Percentiles rank a stretch among this genome's conserved stretches.
phyloP scores from a whole-genome alignment of 768 basidiomycete genomes.

The Boletus vinaceobasis region DNA sequence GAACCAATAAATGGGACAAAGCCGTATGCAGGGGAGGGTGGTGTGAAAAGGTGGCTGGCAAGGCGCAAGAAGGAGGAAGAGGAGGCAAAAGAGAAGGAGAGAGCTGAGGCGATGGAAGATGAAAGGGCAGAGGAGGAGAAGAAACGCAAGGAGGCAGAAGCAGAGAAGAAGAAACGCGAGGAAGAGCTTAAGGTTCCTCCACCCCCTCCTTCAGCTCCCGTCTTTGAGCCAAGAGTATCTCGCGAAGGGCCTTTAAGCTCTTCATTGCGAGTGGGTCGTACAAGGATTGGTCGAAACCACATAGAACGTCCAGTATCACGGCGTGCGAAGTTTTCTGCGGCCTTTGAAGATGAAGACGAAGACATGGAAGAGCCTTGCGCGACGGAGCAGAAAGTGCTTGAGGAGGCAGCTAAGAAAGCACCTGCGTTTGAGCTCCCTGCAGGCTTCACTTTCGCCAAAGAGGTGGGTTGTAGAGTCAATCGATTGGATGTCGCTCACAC shows the following conservation, averaged over 20 bases:
- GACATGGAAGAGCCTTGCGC: conserved; percentile 38
- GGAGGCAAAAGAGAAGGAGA: conserved; percentile 39
- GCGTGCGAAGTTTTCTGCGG: conserved; percentile 64
- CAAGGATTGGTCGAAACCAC: conserved; percentile 54
- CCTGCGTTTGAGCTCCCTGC: conserved; percentile 59
- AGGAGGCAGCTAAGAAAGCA: conserved; percentile 52
- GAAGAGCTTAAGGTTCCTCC: conserved; percentile 18
- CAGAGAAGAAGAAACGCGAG: conserved; percentile 16
- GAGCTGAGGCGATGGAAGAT: conserved; percentile 33
- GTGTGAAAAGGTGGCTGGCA: conserved; percentile 73
- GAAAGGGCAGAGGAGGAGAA: conserved; percentile 31
- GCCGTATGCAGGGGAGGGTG: conserved; percentile 76
- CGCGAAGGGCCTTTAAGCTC: conserved; percentile 34
- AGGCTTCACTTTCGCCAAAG: conserved; percentile 67
- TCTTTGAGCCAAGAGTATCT: conserved; percentile 18
- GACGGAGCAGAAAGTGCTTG: conserved; percentile 45
- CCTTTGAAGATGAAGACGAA: conserved; percentile 50
- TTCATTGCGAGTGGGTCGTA: conserved; percentile 65
- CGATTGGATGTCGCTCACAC: not conserved
- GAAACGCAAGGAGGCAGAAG: conserved; percentile 18
- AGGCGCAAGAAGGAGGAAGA: conserved; percentile 57
- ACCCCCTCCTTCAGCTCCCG: conserved; percentile 13
- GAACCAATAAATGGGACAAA: conserved; percentile 53
- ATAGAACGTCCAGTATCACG: conserved; percentile 52
- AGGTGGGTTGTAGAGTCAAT: conserved; percentile 36